A percentile compares a stretch with the other conserved stretches of the same genome.
Conservation (phyloP, 2,329 filamentous ascomycete species). For the Penicillium freii region DNA sequence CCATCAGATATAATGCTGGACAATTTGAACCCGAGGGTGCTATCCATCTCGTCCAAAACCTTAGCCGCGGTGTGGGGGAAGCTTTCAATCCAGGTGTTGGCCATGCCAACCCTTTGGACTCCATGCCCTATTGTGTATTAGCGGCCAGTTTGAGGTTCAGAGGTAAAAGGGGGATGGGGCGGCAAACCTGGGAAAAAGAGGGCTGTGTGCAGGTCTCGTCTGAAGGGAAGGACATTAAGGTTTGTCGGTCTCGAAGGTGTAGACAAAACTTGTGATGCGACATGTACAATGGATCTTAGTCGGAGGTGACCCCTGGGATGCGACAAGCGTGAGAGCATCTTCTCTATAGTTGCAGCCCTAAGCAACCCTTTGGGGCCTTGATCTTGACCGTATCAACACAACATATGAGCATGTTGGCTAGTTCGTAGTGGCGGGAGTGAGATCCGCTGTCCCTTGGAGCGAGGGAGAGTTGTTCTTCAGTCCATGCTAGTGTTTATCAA, state of each 20-base stretch:
- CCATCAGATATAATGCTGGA: conserved; percentile 76
- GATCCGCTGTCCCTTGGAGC: neutral
- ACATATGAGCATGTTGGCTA: conserved; percentile 21
- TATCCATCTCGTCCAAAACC: conserved; percentile 84
- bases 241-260: neutral
- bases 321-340: conserved; percentile 21
- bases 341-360: conserved; percentile 12
- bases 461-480: neutral
- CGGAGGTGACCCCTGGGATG: neutral
- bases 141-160: neutral
- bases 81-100: conserved; percentile 77
- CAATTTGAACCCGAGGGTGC: conserved; percentile 69
- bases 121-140: conserved; percentile 66
- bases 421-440: neutral
- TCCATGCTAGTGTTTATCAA: neutral
- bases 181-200: conserved; percentile 49
- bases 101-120: conserved; percentile 86
- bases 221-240: conserved; percentile 2
- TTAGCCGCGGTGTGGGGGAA: conserved; percentile 75
- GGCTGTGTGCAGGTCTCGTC: conserved; percentile 39
- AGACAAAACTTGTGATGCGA: neutral
- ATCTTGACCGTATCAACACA: conserved; percentile 14
- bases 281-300: neutral
- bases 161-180: neutral
- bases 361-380: conserved; percentile 18